Conservation (phyloP, 257 asterid genomes). For the Solanum appendiculatum region DNA sequence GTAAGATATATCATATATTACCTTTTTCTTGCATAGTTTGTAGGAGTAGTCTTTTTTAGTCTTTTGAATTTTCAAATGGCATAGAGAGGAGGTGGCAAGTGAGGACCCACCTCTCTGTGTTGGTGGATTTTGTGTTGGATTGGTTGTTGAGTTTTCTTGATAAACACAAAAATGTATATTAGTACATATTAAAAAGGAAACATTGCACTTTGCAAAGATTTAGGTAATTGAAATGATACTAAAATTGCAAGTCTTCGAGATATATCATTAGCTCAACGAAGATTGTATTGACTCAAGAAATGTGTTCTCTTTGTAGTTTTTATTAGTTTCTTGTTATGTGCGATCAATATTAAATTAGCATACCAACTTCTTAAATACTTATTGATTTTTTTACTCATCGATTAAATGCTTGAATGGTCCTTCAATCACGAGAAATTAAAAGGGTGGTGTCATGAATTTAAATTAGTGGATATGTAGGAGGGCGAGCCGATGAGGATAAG, state of each 20-base stretch:
- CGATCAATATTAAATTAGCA: not conserved
- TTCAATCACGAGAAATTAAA: not conserved
- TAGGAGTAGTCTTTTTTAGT: conserved; percentile 16
- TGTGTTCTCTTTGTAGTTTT: not conserved
- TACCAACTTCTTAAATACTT: not conserved
- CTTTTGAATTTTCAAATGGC: conserved; percentile 9
- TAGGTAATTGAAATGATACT: not conserved
- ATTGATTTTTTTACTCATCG: too few relatives aligned
- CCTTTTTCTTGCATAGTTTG: conserved; percentile 41
- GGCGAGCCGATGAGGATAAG: too few relatives aligned
- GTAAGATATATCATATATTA: conserved; percentile 21
- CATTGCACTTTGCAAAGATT: not conserved
- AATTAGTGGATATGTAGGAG: not conserved
- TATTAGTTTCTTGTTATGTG: not conserved
- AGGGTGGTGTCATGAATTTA: not conserved
- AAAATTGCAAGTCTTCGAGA: not conserved
- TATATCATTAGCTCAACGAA: not conserved
- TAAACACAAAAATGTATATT: not conserved
- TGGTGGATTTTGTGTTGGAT: conserved; percentile 34
- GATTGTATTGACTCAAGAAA: not conserved
- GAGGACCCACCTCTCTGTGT: conserved; percentile 8
- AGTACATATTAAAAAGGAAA: not conserved
- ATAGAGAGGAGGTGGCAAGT: conserved; percentile 5
- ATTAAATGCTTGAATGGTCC: too few relatives aligned
- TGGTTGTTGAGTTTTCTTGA: conserved; percentile 7